These are phyloP conservation scores for Hypoxylon intermedium DNA, from an alignment of 495 filamentous ascomycete genomes.

Conservation along the genomic window DNA sequence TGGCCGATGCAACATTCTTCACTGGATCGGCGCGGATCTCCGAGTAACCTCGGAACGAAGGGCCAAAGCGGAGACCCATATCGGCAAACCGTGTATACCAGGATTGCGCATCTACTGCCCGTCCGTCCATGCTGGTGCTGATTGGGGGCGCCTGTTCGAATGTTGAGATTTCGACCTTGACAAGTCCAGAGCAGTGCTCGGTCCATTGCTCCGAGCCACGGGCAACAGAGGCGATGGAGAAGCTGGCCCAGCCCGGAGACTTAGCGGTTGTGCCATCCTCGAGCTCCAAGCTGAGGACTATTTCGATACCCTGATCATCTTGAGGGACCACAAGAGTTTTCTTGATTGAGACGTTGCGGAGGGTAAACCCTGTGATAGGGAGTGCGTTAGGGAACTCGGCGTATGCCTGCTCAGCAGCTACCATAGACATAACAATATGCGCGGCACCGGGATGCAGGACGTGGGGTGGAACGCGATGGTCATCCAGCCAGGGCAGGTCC, in stretches of 20 bases:
- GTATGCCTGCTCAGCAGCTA: constrained; percentile 44
- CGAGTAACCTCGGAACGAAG: constrained; percentile 29
- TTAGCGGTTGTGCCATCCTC: neutral
- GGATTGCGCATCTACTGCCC: neutral
- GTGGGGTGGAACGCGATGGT: constrained; percentile 44
- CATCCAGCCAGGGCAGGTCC: constrained; percentile 59
- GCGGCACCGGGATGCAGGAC: constrained; percentile 56
- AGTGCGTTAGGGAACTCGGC: neutral
- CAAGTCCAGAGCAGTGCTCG: constrained; percentile 35
- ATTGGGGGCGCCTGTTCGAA: neutral
- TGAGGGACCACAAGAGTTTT: constrained; percentile 41
- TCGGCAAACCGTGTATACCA: constrained; percentile 32
- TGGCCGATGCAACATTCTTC: constrained; percentile 6
- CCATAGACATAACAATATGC: constrained; percentile 56
- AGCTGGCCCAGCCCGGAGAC: constrained; percentile 17
- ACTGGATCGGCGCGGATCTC: constrained; percentile 15
- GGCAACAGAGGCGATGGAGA: constrained; percentile 25
- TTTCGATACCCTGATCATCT: constrained; percentile 42
- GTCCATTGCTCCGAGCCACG: constrained; percentile 16
- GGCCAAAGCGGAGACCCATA: constrained; percentile 34
- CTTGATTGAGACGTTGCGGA: constrained; percentile 38
- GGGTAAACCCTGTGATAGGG: constrained; percentile 20
- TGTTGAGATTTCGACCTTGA: constrained; percentile 23
- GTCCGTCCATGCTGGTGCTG: constrained; percentile 1
- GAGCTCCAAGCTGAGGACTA: constrained; percentile 13